Evolutionary conservation across 2,329 filamentous ascomycete species (phyloP).

Genomic region (Pyrenochaeta sp.): DNA sequence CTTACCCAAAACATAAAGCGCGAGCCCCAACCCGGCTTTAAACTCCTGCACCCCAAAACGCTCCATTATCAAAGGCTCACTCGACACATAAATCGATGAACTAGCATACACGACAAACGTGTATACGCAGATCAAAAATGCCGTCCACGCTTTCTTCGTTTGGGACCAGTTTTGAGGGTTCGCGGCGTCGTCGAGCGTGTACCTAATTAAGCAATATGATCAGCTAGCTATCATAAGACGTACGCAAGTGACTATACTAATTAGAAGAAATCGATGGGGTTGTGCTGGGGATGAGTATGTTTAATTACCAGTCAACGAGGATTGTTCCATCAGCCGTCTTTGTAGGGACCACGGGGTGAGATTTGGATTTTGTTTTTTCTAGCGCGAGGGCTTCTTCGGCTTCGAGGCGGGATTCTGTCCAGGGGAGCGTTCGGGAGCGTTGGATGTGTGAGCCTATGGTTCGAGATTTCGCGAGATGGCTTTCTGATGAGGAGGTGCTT

Average conservation of each 20-base stretch:
- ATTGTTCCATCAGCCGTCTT: background rate
- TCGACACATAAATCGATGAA: slow-evolving; percentile 61
- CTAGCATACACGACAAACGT: slow-evolving; percentile 63
- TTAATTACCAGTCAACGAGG: background rate
- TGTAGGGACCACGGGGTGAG: background rate
- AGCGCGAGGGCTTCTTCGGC: background rate
- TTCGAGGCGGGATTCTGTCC: background rate
- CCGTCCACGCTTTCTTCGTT: slow-evolving; percentile 55
- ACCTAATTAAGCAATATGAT: no score
- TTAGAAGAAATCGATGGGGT: no score
- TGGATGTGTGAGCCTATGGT: background rate
- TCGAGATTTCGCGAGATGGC: background rate
- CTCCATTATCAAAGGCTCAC: slow-evolving; percentile 50
- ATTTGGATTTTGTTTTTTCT: background rate
- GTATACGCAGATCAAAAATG: slow-evolving; percentile 57
- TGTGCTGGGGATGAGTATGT: no score
- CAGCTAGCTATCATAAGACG: no score
- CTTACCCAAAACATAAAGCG: slow-evolving; percentile 58
- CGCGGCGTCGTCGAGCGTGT: background rate
- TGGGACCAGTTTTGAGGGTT: slow-evolving; percentile 48
- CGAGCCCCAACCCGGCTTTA: slow-evolving; percentile 59
- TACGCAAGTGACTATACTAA: background rate
- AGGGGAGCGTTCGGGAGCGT: background rate
- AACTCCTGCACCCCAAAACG: slow-evolving; percentile 57
- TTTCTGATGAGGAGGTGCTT: background rate